Conservation (phyloP, 2,329 filamentous ascomycete genomes). For the Salinomyces thailandicus region DNA sequence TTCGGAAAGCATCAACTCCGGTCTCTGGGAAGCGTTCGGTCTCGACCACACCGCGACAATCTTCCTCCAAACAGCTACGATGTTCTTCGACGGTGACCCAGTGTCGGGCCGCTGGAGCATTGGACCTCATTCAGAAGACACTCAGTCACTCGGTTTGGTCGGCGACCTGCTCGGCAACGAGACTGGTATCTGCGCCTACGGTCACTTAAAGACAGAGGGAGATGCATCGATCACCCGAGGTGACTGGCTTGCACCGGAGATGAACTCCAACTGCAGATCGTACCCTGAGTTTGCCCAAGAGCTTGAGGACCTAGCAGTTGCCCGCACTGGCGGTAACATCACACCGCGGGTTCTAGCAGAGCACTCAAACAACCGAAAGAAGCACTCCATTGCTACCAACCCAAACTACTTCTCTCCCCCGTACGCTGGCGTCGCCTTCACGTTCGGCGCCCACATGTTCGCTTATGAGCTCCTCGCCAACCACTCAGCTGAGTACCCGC, state of each 20-base stretch:
- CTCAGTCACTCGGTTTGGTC: constrained; percentile 14
- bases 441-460: constrained; percentile 22
- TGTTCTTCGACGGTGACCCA: constrained; percentile 17
- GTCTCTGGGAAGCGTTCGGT: constrained; percentile 14
- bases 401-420: constrained; percentile 19
- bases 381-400: constrained; percentile 19
- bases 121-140: constrained; percentile 11
- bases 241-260: constrained; percentile 17
- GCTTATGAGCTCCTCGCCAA: constrained; percentile 16
- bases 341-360: constrained; percentile 16
- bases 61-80: constrained; percentile 17
- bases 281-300: constrained; percentile 17
- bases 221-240: constrained; percentile 20
- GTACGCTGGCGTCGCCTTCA: constrained; percentile 20
- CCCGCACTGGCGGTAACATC: constrained; percentile 11
- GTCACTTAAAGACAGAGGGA: constrained; percentile 16
- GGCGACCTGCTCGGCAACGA: constrained; percentile 16
- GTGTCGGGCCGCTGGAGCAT: constrained; percentile 13
- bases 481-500: constrained; percentile 17
- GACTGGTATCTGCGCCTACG: constrained; percentile 18
- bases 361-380: constrained; percentile 19
- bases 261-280: constrained; percentile 17
- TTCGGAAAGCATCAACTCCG: constrained; percentile 14
- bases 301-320: constrained; percentile 15
- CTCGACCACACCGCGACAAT: constrained; percentile 15